Evolutionary conservation across 192 early-diverging fungal genomes (phyloP), one percentile per base, ranked within the genome.

Genomic region (Entomortierella lignicola): DNA sequence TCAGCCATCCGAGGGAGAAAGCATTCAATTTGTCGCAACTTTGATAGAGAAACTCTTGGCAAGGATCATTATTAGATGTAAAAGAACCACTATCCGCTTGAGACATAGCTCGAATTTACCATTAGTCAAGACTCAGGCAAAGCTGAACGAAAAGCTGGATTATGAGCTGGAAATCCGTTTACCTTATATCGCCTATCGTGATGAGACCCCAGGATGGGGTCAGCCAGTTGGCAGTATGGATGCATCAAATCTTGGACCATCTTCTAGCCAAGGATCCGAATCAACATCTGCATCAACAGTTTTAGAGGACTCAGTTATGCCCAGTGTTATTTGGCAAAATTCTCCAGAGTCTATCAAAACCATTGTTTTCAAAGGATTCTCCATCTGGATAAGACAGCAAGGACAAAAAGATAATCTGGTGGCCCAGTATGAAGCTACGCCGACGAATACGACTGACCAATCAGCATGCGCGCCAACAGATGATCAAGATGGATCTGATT

Each of bases 1-100:
- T 26, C 50, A 67, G 55, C 59, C 71, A 7, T 67, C 59, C 27
- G 85, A 75, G 1, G 81, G 89, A 18, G 86, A 90, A 63, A 94
- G 94, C 13, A 64, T 96, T 37, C 90, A 93, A 70, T 89, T 93
- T 8, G 79, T 96, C 34, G 92, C 92, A 17, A 88, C 88, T 55
- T 80, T 96, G 55, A 94, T 97, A 58, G 94, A 96, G 54, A 91
- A 92, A 52, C 92, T 97, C 47, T 85, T 95, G 63, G 94, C 93
- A 18, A 88, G 88, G 59, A 88, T 94, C 42, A 94, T 92, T 61
- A 83, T 97, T 20, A 85, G 89, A 4, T 85, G 92, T 54, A 84
- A 70, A 26, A 83, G 90, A 54, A 89, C 85, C 2, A 59, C 58
- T 29, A 63, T 92, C 25, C 72, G 85, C 30, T 55, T 92, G 27